Base-by-base conservation (phyloP, 257 asterid genomes). In the Voacanga thouarsii region DNA sequence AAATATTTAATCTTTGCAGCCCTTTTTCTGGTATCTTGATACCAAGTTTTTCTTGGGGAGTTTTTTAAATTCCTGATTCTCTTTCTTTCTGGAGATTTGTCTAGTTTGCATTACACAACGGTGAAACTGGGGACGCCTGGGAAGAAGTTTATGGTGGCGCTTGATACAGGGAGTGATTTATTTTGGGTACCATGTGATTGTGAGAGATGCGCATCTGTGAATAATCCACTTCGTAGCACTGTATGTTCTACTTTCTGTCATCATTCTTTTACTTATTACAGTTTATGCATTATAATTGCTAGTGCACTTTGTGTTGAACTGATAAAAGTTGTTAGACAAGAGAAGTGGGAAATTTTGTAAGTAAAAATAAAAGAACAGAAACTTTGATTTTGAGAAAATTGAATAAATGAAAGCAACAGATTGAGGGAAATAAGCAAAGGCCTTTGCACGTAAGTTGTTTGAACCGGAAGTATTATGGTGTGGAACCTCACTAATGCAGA, bases 181-280 rank as follows among this genome's bases (percentile, higher is more conserved):
- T 92, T 92, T 80, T 93, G 98, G 98, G 90, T 92, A 55, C 97
- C 98, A 23, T 94, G 98, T 70, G 84, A 80, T 11, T 94, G 96
- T 80, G 80, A 82, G 66, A 80, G 83, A 75, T 94, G 97, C 78
- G 86, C 94, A 18, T 84, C 95, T 55, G 83, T 83, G 43, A 89
- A 85, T 44, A 85, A 87, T 82, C 82, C 92, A 12, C 86, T 93
- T 72, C 82, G 74, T 81, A 74, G 71, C 71, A 82, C 89, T 78
- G 98, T 91, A 86, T 79, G 88, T 83, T 78, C 70, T 55, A 44
- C 3, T 68, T 74, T 26, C 30, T 47, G 21, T 44, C 23, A 23
- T 59, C 18, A 37, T 50, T 23, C 33, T 28, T 47, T 7, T 19
- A 37, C 49, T 37, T 66, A 4, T 66, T 19, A n/a, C 49, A 15